phyloP scores from a whole-genome alignment of 148 eudicot genomes.

The Pharnaceum exiguum region DNA sequence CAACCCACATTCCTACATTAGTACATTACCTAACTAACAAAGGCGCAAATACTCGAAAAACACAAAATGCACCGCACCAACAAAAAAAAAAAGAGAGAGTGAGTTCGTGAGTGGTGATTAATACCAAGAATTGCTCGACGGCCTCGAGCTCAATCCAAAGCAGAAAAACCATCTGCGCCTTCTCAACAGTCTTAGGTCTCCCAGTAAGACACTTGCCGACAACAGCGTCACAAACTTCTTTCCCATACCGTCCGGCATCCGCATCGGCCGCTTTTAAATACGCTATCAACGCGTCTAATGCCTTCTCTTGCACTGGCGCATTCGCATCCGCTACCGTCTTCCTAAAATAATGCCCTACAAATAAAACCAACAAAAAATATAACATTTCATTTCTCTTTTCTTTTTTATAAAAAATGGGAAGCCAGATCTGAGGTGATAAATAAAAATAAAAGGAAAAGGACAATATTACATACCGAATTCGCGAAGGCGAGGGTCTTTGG shows the following conservation, averaged over 20 bases:
- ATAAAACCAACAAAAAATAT: slow-evolving; percentile 3
- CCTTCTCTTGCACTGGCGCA: slow-evolving; percentile 98
- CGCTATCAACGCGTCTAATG: slow-evolving; percentile 84
- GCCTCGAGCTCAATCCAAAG: slow-evolving; percentile 99
- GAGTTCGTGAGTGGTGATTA: no score
- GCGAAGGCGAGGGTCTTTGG: slow-evolving; percentile 85
- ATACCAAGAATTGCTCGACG: slow-evolving; percentile 82
- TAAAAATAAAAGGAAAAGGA: background rate
- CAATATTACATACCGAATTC: slow-evolving; percentile 62
- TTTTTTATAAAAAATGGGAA: no score
- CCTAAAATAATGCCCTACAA: slow-evolving; percentile 67
- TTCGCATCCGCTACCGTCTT: slow-evolving; percentile 88
- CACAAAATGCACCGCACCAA: no score
- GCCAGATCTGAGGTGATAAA: slow-evolving; percentile 28
- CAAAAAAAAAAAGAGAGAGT: background rate
- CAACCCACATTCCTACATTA: no score
- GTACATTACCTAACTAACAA: no score
- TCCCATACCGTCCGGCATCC: slow-evolving; percentile 83
- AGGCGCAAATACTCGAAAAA: no score
- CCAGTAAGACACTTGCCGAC: slow-evolving; percentile 89
- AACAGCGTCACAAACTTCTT: slow-evolving; percentile 90
- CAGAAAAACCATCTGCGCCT: slow-evolving; percentile 78
- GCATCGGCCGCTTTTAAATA: slow-evolving; percentile 87
- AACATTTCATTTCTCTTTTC: no score
- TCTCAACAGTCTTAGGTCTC: slow-evolving; percentile 96